These are phyloP conservation scores for Diversispora epigaea DNA, from an alignment of 192 early-diverging fungal species.

Conservation along the genomic window DNA sequence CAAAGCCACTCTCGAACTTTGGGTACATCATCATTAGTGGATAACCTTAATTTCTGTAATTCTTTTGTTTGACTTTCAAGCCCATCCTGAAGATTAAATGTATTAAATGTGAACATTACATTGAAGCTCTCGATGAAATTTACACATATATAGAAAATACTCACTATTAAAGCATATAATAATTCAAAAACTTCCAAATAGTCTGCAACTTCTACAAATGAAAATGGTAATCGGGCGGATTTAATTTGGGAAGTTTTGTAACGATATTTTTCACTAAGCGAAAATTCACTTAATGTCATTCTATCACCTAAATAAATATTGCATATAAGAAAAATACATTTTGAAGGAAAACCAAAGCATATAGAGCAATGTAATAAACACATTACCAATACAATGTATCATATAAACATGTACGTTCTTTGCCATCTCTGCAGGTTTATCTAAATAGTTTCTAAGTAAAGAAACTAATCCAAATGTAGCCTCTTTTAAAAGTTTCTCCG, in stretches of 20 bases:
- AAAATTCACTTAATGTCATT: constrained; percentile 2
- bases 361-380: not conserved
- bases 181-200: constrained; percentile 29
- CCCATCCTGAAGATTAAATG: constrained; percentile 20
- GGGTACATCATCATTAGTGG: not conserved
- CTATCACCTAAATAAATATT: constrained; percentile 23
- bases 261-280: constrained; percentile 1
- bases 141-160: constrained; percentile 26
- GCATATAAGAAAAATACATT: constrained; percentile 11
- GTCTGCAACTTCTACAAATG: constrained; percentile 19
- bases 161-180: constrained; percentile 25
- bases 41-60: constrained; percentile 11
- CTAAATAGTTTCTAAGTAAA: constrained; percentile 22
- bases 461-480: constrained; percentile 28
- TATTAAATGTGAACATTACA: constrained; percentile 18
- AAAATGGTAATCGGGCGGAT: constrained; percentile 17
- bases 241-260: constrained; percentile 21
- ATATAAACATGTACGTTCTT: constrained; percentile 20
- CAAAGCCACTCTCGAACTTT: constrained; percentile 32
- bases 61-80: constrained; percentile 25
- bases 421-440: constrained; percentile 9
- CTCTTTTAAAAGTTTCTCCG: constrained; percentile 11
- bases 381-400: constrained; percentile 31
- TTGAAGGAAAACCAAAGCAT: constrained; percentile 1
- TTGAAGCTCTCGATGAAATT: constrained; percentile 7